phyloP scores from a whole-genome alignment of 2,329 filamentous ascomycete species.

The Grosmannia huntii region DNA sequence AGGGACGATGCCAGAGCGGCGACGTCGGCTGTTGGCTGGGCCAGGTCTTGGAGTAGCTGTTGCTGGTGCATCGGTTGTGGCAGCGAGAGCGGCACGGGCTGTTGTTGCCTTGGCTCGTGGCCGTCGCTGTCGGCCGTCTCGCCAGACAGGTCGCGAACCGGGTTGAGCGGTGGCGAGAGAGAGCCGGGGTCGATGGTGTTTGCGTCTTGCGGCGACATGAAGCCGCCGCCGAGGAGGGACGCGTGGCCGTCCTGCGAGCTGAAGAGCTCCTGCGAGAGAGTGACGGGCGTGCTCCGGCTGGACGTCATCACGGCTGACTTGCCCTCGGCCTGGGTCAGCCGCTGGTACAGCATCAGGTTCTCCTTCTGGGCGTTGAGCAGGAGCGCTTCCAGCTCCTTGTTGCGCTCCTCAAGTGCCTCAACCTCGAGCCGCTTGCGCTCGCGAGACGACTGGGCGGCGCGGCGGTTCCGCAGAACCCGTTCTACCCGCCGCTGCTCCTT shows the following conservation, averaged over 20 bases:
- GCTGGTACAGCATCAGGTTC: slow-evolving; percentile 34
- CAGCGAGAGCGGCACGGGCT: neutral
- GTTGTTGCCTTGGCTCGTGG: neutral
- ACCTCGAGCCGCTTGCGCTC: slow-evolving; percentile 85
- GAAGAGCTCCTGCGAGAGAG: slow-evolving; percentile 48
- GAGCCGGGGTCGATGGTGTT: slow-evolving; percentile 48
- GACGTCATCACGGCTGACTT: slow-evolving; percentile 27
- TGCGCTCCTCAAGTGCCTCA: slow-evolving; percentile 68
- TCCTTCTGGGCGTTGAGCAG: slow-evolving; percentile 27
- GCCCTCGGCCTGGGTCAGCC: slow-evolving; percentile 35
- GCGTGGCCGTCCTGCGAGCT: slow-evolving; percentile 29
- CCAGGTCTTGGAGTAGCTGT: neutral
- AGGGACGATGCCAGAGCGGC: slow-evolving; percentile 15
- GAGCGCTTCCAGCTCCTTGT: slow-evolving; percentile 54
- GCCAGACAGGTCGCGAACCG: slow-evolving; percentile 30
- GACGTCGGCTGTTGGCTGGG: slow-evolving; percentile 6
- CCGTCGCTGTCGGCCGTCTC: neutral
- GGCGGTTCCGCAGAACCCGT: slow-evolving; percentile 89
- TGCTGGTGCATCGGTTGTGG: neutral
- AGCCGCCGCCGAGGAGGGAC: slow-evolving; percentile 25
- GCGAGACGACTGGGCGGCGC: slow-evolving; percentile 89
- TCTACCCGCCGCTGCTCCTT: slow-evolving; percentile 97
- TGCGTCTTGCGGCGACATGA: slow-evolving; percentile 25
- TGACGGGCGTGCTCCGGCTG: slow-evolving; percentile 31
- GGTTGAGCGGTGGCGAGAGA: slow-evolving; percentile 43